Evolutionary conservation across 768 basidiomycete genomes (phyloP), one percentile per base, ranked within the genome.

Genomic region (Lentinula aciculospora): DNA sequence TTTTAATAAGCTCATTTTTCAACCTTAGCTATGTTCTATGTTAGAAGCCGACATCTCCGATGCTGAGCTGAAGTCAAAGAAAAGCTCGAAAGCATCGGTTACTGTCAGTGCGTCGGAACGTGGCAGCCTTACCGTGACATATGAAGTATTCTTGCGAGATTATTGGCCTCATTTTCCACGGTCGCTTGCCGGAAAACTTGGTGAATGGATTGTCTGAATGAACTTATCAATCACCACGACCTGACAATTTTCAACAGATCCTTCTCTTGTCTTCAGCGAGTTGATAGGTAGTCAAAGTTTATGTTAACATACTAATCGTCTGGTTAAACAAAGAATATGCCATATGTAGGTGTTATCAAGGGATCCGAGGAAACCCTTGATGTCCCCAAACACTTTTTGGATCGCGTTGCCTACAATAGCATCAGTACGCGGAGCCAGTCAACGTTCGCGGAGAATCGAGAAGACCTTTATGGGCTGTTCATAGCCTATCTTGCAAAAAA

Each of bases 111-210:
- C 12, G 47, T 57, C n/a, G 19, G 27, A 53, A 40, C 32, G 53
- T 19, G 9, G 62, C 61, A 37, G 62, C 59, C n/a, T 61, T 68
- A 13, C 23, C 6, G 66, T 86, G 15, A 74, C 80, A 0, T 85
- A 78, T 54, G 66, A 74, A 0, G 63, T 69, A 17, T 89, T 88
- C 60, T 60, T 74, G 4, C 61, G 69, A 25, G 63, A 68, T 0
- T 88, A 87, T 62, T 89, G 87, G 87, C 72, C 76, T 3, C 82
- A 77, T 65, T 79, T 86, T 44, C 71, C 82, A 1, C 78, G 81
- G 57, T 59, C 64, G 4, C 69, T 82, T 37, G 79, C 70, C 1
- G 84, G 81, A 60, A 75, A 75, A 2, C 68, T 88, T 12, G 80
- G 88, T 86, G 42, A 50, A 69, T 56, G 55, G 62, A 53, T 37